A percentile compares a stretch with the other conserved stretches of the same genome.
These are phyloP conservation scores for Trypanosoma melophagium DNA, from an alignment of 208 protist genomes.

Conservation along the genomic window DNA sequence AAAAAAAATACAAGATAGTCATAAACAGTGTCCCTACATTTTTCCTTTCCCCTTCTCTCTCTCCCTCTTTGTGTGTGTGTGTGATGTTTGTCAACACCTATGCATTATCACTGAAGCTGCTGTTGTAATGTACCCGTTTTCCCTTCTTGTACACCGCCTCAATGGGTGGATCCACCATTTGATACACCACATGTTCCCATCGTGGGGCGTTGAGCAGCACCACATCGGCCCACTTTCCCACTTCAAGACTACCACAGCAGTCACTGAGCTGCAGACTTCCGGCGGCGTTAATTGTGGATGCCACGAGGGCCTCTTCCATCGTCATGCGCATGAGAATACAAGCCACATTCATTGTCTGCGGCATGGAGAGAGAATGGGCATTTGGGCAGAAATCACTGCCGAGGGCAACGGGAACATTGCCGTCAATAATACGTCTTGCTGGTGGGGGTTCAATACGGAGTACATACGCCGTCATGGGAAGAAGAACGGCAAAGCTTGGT, in stretches of 20 bases:
- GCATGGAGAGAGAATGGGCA: conserved; percentile 83
- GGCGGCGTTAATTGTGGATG: conserved; percentile 81
- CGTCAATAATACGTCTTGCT: conserved; percentile 68
- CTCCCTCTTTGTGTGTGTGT: neutral
- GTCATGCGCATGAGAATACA: conserved; percentile 83
- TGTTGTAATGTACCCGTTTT: conserved; percentile 21
- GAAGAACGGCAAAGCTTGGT: conserved; percentile 61
- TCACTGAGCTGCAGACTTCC: conserved; percentile 43
- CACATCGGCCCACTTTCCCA: conserved; percentile 76
- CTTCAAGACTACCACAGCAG: conserved; percentile 64
- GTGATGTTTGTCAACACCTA: too few species aligned
- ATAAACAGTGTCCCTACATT: neutral
- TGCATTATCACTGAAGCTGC: too few species aligned
- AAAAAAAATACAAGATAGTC: conserved; percentile 4
- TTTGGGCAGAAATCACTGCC: conserved; percentile 89
- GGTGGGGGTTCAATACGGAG: conserved; percentile 69
- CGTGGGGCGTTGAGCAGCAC: conserved; percentile 57
- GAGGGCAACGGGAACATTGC: conserved; percentile 64
- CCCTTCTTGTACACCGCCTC: conserved; percentile 50
- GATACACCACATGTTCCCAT: conserved; percentile 90
- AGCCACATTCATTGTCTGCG: conserved; percentile 87
- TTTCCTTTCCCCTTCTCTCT: neutral
- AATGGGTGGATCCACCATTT: conserved; percentile 82
- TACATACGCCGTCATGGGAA: conserved; percentile 86
- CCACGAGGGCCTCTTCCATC: conserved; percentile 77